Evolutionary conservation across 441 rosid genomes (phyloP), one percentile per base, ranked within the genome.

Genomic region (Bocquillonia castaneifolia): DNA sequence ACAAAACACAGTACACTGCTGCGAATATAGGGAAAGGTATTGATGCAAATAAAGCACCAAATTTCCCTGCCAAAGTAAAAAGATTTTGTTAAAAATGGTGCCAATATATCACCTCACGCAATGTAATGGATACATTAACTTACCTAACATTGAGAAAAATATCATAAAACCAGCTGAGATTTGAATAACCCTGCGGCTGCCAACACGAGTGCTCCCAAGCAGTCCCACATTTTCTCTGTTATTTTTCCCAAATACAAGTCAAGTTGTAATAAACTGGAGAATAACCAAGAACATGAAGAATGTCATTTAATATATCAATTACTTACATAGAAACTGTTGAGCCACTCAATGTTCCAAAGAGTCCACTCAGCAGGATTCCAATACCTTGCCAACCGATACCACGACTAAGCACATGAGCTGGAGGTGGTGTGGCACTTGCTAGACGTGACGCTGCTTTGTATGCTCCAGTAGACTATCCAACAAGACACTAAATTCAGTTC

Each of bases 301-400:
- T 12, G 3, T 32, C 48, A 14, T 5, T 42, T 42, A 5, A 42
- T 42, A 10, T 59, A 12, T 31, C 26, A 60, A 31, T 26, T 55
- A 70, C 96, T 83, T 84, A 95, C 97, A 86, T 79, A 40, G 97
- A 92, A 68, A 95, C 98, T 1, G 92, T 78, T 47, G 91, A 89
- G 47, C 98, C 99, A 0, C 84, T 81, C 75, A 95, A 52, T 1
- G 98, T 90, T 77, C 99, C 99, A 58, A 92, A 95, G 72, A 95
- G 82, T 59, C 99, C 99, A 57, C 66, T 71, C 59, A 95, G 78
- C 71, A 95, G 88, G 64, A 95, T 95, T 5, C 98, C 99, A 69
- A 95, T 85, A 62, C 98, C 99, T 81, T 94, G 99, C 99, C 99
- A 95, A 44, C 99, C 99, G 45, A 95, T 95, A 34, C 98, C 99